Base-by-base conservation (phyloP, 768 basidiomycete genomes). In the Tephrocybe sp. region DNA sequence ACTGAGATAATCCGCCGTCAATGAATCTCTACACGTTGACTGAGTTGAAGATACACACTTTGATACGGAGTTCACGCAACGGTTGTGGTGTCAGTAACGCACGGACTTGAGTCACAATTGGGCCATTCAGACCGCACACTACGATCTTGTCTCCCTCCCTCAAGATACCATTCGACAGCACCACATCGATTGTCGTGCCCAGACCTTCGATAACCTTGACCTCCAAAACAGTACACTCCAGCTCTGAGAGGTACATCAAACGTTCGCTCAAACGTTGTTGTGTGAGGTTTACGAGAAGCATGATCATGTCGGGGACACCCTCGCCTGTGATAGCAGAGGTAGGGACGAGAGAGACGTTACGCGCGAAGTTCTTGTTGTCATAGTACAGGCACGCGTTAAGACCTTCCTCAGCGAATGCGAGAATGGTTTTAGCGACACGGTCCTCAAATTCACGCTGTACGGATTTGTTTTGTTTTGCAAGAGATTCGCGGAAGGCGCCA, bases 231-330 rank as follows among this genome's bases (percentile, higher is more conserved):
- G 97, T 99, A 69, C 96, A 98, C 72, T 98, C 94, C 38, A 98
- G 78, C 64, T 97, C 94, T 25, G 93, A 91, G 53, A 98, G 80
- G 72, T 98, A 99, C 97, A 98, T 99, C 55, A 99, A 79, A 37
- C 89, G 83, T 67, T 95, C 91, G 68, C 89, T 93, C 96, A 98
- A 97, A 53, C 97, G 85, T 72, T 97, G 89, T 68, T 98, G 96
- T 14, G 96, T 98, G 48, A 98, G 80, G 68, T 97, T 95, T 72
- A 98, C 84, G 64, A 99, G 85, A 23, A 99, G 79, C 91, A 95
- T 92, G 73, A 99, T 93, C 96, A 99, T 96, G 74, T 98, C 97
- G 24, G 97, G 97, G 10, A 99, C 80, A 67, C 97, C 97, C 72
- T 99, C 97, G 50, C 96, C 97, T 3, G 96, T 98, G 69, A 97